These are phyloP conservation scores for Serpula lacrymans DNA, from an alignment of 768 basidiomycete genomes.

Conservation along the genomic window DNA sequence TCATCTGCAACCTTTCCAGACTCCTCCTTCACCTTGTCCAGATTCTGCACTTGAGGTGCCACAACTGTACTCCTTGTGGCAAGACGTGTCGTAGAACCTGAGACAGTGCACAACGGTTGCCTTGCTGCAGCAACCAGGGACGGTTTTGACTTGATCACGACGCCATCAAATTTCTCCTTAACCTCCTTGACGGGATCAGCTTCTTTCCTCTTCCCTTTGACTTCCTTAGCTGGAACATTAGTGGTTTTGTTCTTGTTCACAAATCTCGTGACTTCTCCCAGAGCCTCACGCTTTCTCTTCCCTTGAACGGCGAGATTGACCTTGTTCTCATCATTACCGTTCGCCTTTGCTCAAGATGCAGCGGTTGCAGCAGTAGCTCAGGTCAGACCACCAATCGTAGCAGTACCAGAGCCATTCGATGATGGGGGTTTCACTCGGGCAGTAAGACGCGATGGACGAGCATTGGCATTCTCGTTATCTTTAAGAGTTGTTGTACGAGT, in stretches of 20 bases:
- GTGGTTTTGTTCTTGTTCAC: slow-evolving; percentile 39
- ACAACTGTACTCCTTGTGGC: slow-evolving; percentile 25
- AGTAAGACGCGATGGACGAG: slow-evolving; percentile 54
- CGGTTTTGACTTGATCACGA: slow-evolving; percentile 53
- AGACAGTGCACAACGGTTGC: slow-evolving; percentile 54
- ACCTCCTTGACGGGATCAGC: slow-evolving; percentile 35
- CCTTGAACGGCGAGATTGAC: slow-evolving; percentile 46
- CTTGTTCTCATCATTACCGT: slow-evolving; percentile 34
- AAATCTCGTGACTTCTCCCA: slow-evolving; percentile 67
- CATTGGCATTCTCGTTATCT: slow-evolving; percentile 69
- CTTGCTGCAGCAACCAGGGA: slow-evolving; percentile 32
- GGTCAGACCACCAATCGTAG: slow-evolving; percentile 30
- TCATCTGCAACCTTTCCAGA: slow-evolving; percentile 33
- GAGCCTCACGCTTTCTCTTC: slow-evolving; percentile 74
- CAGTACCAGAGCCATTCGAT: slow-evolving; percentile 28
- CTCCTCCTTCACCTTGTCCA: slow-evolving; percentile 33
- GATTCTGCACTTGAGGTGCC: slow-evolving; percentile 16
- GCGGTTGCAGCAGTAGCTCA: slow-evolving; percentile 41
- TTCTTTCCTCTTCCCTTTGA: slow-evolving; percentile 56
- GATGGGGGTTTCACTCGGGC: slow-evolving; percentile 60
- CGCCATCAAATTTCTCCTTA: slow-evolving; percentile 58
- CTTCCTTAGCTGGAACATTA: slow-evolving; percentile 34
- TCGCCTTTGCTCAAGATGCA: slow-evolving; percentile 31
- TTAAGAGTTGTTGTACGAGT: slow-evolving; percentile 51
- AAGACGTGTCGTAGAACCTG: slow-evolving; percentile 36